Evolutionary conservation across 2,329 filamentous ascomycete species (phyloP), one percentile per base, ranked within the genome.

Genomic region (Periconia digitata): DNA sequence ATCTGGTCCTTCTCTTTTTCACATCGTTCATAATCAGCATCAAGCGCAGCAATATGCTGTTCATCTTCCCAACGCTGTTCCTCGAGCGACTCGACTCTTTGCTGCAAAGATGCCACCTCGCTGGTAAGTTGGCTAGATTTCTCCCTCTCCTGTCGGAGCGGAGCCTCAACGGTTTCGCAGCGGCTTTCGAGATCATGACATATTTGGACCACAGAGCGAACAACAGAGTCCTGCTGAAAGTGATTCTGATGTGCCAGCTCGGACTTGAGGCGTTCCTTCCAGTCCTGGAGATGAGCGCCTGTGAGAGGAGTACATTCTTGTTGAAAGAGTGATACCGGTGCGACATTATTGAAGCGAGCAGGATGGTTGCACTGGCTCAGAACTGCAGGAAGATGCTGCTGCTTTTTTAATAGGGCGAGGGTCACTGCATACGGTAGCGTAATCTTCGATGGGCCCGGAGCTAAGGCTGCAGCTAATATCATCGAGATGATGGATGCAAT

Each of bases 171-270:
- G 24, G 74, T 74, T 27, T 78, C 73, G 57, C 82, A 85, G 7
- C 82, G 76, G 8, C 66, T 67, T 55, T 85, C 82, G 1, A 85
- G 69, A 47, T 83, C 80, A 20, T 75, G 72, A 56, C 81, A 84
- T 12, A 80, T 76, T 27, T 79, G 73, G 15, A 76, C 72, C 15
- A 85, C 75, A 17, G 77, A 72, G 8, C 72, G 69, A 22, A 80
- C 62, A 8, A 84, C 66, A 2, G 64, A 67, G n/a, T 78, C 71
- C 7, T 78, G 70, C 24, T 78, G 75, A 21, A 71, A 66, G 13
- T 65, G 67, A 32, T 50, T 64, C 18, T 72, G 64, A 20, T 55
- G 59, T 18, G 70, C 54, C 6, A 84, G 65, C 12, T 75, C 71
- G 7, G 71, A 65, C 0, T 70, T 67, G 10, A 85, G 60, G 3